Evolutionary conservation across 176 grass and related monocot genomes (phyloP), one percentile per base, ranked within the genome.

Genomic region (Eragrostis nindensis): DNA sequence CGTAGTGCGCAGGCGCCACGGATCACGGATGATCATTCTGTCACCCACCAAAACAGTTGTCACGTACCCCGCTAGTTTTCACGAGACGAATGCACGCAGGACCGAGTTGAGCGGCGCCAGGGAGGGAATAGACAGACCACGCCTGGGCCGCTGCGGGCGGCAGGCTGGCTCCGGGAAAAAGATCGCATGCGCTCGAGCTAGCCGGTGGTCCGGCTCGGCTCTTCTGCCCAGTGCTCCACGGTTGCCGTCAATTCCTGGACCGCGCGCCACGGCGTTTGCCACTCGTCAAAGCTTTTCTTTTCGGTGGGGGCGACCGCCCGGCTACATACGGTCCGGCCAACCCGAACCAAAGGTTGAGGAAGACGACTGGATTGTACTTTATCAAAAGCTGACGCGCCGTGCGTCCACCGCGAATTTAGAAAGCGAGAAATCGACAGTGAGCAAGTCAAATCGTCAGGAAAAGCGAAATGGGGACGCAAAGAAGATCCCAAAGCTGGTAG

Each of bases 401-500:
- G 56, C 5, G 25, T 72, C 69, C 44, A 29, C 46, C 25, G 30
- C 57, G 15, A 27, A 42, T 57, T 42, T 7, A 69, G 15, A 43
- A 80, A 52, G 27, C n/a, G n/a, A n/a, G n/a, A n/a, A n/a, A n/a
- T n/a, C n/a, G 1, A 39, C 43, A 30, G 26, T 5, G 60, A 19
- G 15, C 59, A 43, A 74, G 70, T 66, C 70, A 74, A 83, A 66
- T 75, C 46, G 65, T 26, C 25, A 2, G 26, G 27, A 2, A 43
- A 44, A 9, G 5, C 14, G 15, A 11, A 36, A 26, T 26, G 19
- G 62, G 30, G 6, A 16, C 14, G 29, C 29, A 79, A 78, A 27
- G 69, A 65, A 74, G 44, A 73, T 70, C 43, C 67, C 56, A 63
- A 82, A 73, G 56, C 56, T 24, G 19, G 21, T 73, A 47, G 40